Evolutionary conservation across 345 rosid species (phyloP).

Genomic region (Angophora floribunda): DNA sequence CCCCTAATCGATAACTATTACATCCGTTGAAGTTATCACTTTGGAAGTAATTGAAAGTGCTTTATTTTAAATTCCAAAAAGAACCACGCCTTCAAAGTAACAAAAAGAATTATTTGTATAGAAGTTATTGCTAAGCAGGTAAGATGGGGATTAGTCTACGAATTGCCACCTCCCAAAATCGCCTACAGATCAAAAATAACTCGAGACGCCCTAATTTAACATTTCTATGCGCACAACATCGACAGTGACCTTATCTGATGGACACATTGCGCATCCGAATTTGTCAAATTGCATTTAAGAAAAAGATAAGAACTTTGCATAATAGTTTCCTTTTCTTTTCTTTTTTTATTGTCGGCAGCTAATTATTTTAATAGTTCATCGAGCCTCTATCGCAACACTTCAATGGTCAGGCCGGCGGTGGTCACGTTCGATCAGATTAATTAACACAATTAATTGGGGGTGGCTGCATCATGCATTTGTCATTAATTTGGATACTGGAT

Average conservation of each 20-base stretch:
- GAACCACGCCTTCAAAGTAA: not conserved
- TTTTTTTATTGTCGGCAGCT: not conserved
- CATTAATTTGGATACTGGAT: not conserved
- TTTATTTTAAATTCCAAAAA: not conserved
- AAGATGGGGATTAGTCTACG: not conserved
- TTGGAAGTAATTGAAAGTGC: not conserved
- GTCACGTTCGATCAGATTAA: not conserved
- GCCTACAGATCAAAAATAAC: not conserved
- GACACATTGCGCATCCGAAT: not conserved
- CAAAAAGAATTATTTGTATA: not conserved
- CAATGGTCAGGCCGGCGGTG: not conserved
- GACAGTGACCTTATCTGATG: not conserved
- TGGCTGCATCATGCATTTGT: not conserved
- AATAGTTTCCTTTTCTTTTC: rapidly evolving
- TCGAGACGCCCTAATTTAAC: not conserved
- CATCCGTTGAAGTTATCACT: not conserved
- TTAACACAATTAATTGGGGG: not conserved
- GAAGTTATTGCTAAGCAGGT: not conserved
- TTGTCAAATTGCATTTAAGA: not conserved
- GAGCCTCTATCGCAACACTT: not conserved
- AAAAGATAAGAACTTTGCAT: not conserved
- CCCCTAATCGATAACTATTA: too few relatives aligned
- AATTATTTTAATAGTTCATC: not conserved
- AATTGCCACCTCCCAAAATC: not conserved
- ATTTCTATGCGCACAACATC: not conserved